These are phyloP conservation scores for Beauveria australis DNA, from an alignment of 2,329 filamentous ascomycete species.

Conservation along the genomic window DNA sequence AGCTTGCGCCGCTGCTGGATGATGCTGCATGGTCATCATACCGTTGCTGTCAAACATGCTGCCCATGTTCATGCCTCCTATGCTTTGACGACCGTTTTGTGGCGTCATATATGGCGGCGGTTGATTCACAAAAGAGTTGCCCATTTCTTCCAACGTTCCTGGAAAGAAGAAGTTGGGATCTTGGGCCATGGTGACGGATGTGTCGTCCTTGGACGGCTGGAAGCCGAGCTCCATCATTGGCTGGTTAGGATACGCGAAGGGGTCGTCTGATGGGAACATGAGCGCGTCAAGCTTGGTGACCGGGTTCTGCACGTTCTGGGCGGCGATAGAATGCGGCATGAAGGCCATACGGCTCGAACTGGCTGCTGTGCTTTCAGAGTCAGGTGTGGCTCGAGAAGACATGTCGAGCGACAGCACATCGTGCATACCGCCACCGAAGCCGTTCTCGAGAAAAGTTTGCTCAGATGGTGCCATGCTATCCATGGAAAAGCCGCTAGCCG, in stretches of 20 bases:
- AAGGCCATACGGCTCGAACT: slow-evolving; percentile 30
- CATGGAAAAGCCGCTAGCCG: slow-evolving; percentile 22
- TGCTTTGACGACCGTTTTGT: slow-evolving; percentile 30
- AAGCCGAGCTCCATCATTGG: slow-evolving; percentile 55
- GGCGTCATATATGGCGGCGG: slow-evolving; percentile 65
- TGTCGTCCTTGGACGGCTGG: slow-evolving; percentile 26
- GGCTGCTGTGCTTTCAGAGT: slow-evolving; percentile 33
- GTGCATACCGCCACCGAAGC: slow-evolving; percentile 29
- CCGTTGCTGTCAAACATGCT: slow-evolving; percentile 35
- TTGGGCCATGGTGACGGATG: slow-evolving; percentile 24
- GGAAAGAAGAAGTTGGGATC: slow-evolving; percentile 43
- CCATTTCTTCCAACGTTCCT: slow-evolving; percentile 54
- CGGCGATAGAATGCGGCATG: slow-evolving; percentile 23
- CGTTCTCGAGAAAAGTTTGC: slow-evolving; percentile 26
- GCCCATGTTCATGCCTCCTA: slow-evolving; percentile 34
- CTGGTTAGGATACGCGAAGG: slow-evolving; percentile 72
- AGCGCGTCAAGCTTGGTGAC: slow-evolving; percentile 66
- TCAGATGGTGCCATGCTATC: slow-evolving; percentile 26
- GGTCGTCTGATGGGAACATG: slow-evolving; percentile 74
- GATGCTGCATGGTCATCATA: slow-evolving; percentile 30
- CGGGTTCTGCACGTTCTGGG: slow-evolving; percentile 29
- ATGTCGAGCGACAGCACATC: slow-evolving; percentile 40
- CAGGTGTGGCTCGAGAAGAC: slow-evolving; percentile 33
- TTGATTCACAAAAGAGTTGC: slow-evolving; percentile 64
- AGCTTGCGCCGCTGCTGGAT: slow-evolving; percentile 21